Evolutionary conservation across 2,329 filamentous ascomycete species (phyloP).

Genomic region (Stachybotrys echinatus): DNA sequence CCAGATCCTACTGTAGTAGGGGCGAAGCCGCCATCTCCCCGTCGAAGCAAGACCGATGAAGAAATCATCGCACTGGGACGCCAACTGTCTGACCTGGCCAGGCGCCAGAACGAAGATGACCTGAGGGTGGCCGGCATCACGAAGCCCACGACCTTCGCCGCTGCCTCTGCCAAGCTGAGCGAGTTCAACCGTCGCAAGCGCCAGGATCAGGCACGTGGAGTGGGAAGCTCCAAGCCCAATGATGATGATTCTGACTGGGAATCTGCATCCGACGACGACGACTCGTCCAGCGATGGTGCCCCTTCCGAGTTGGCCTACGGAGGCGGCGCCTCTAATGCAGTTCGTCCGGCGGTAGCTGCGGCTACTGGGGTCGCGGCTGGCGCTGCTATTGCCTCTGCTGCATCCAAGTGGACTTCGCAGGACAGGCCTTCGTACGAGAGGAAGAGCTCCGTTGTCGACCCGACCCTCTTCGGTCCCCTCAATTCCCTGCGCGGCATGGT

Average conservation of each 20-base stretch:
- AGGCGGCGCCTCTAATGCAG: slow-evolving; percentile 15
- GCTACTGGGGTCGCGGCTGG: slow-evolving; percentile 28
- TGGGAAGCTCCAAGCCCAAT: slow-evolving; percentile 34
- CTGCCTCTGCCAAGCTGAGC: slow-evolving; percentile 35
- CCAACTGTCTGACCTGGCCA: slow-evolving; percentile 47
- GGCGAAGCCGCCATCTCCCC: slow-evolving; percentile 2
- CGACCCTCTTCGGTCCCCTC: slow-evolving; percentile 51
- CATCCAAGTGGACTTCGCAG: slow-evolving; percentile 22
- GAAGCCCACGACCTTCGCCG: slow-evolving; percentile 18
- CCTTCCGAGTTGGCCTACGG: slow-evolving; percentile 35
- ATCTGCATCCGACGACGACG: slow-evolving; percentile 46
- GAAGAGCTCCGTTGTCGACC: slow-evolving; percentile 51
- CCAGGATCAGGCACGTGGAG: slow-evolving; percentile 28
- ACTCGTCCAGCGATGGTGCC: slow-evolving; percentile 30
- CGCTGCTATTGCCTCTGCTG: slow-evolving; percentile 33
- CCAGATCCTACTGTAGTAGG: slow-evolving; percentile 1
- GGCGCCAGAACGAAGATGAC: slow-evolving; percentile 45
- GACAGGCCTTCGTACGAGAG: slow-evolving; percentile 16
- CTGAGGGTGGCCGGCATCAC: slow-evolving; percentile 31
- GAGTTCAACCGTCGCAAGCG: slow-evolving; percentile 30
- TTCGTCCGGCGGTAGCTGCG: slow-evolving; percentile 15
- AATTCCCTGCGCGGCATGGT: slow-evolving; percentile 56
- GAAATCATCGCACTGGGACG: slow-evolving; percentile 53
- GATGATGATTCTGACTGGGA: slow-evolving; percentile 51
- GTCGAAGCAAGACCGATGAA: slow-evolving; percentile 43